A percentile compares a stretch with the other conserved stretches of the same genome.
These are phyloP conservation scores for Cucumis melo DNA, from an alignment of 306 rosid species.

Conservation along the genomic window DNA sequence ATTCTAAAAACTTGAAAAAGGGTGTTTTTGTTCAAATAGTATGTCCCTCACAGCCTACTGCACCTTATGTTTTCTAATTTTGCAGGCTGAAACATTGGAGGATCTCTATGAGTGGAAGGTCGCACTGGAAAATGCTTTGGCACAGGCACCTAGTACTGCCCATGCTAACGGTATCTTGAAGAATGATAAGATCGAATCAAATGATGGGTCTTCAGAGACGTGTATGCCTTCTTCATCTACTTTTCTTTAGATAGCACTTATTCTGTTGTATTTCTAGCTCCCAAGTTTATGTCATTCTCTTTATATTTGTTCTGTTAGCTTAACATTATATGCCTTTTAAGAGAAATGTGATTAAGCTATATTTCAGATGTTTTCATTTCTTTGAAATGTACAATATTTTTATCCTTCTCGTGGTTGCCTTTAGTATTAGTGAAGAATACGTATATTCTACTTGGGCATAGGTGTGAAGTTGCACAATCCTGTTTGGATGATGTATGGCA, in stretches of 20 bases:
- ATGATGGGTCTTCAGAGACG: slow-evolving; percentile 50
- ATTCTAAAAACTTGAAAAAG: neutral
- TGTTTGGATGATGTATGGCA: neutral
- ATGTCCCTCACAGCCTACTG: slow-evolving; percentile 4
- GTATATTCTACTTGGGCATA: neutral
- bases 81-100: slow-evolving; percentile 82
- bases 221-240: slow-evolving; percentile 37
- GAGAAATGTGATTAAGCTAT: neutral
- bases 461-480: neutral
- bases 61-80: slow-evolving; percentile 15
- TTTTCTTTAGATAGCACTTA: slow-evolving; percentile 16
- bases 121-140: slow-evolving; percentile 82
- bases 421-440: neutral
- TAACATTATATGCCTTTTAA: neutral
- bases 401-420: neutral
- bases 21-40: neutral
- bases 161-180: slow-evolving; percentile 53
- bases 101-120: slow-evolving; percentile 92
- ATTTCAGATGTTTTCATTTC: neutral
- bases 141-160: slow-evolving; percentile 61
- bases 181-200: slow-evolving; percentile 50
- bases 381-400: neutral
- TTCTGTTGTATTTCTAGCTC: neutral
- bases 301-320: neutral
- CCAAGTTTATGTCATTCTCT: neutral